phyloP scores from a whole-genome alignment of 306 rosid genomes.

The Sophora flavescens region DNA sequence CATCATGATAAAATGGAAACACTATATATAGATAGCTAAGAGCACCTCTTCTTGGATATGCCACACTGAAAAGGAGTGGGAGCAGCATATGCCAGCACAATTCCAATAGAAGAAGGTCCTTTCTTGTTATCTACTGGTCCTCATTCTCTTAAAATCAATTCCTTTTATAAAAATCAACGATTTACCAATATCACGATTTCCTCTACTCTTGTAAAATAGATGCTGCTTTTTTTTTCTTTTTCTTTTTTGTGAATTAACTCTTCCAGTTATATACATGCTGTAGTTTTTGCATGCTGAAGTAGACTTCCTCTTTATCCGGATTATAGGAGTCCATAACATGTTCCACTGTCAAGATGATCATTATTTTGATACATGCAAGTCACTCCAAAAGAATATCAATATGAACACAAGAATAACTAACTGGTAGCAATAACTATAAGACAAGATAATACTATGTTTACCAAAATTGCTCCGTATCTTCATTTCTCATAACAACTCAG shows the following conservation, averaged over 20 bases:
- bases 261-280: slow-evolving; percentile 12
- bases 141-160: slow-evolving; percentile 33
- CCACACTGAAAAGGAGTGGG: slow-evolving; percentile 42
- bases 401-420: not conserved
- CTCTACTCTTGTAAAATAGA: slow-evolving; percentile 29
- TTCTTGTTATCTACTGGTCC: slow-evolving; percentile 49
- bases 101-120: slow-evolving; percentile 44
- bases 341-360: not conserved
- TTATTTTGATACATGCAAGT: not conserved
- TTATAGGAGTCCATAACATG: not conserved
- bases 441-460: not conserved
- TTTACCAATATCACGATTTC: slow-evolving; percentile 29
- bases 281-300: slow-evolving; percentile 22
- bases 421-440: not conserved
- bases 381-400: not conserved
- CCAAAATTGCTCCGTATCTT: not conserved
- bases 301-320: not conserved
- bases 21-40: slow-evolving; percentile 43
- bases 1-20: slow-evolving; percentile 19
- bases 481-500: not conserved
- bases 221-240: slow-evolving; percentile 17
- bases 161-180: slow-evolving; percentile 21
- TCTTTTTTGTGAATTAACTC: not conserved
- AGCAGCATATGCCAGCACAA: slow-evolving; percentile 56
- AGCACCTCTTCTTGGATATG: slow-evolving; percentile 65